Conservation (phyloP, 2,329 filamentous ascomycete genomes). For the Juglanconis juglandina region DNA sequence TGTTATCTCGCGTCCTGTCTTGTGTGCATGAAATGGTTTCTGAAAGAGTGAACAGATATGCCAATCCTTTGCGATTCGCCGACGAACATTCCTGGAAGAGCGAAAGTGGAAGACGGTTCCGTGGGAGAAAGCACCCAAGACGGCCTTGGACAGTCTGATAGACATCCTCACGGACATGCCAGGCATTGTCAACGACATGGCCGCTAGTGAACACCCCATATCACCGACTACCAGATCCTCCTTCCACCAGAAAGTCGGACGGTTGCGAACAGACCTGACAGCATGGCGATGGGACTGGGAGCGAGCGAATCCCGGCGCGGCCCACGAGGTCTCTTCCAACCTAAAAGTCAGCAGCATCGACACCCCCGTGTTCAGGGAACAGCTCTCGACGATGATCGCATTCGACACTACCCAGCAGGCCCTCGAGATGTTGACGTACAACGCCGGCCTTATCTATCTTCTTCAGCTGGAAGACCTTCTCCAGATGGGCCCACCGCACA, state of each 20-base stretch:
- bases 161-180: conserved; percentile 24
- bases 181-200: conserved; percentile 21
- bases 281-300: conserved; percentile 13
- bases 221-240: conserved; percentile 7
- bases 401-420: conserved; percentile 16
- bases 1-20: background rate
- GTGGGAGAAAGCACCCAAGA: conserved; percentile 22
- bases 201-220: conserved; percentile 13
- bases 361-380: conserved; percentile 13
- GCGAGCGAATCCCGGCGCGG: background rate
- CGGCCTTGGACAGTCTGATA: conserved; percentile 20
- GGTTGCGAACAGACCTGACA: background rate
- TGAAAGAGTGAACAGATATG: conserved; percentile 19
- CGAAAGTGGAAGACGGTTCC: conserved; percentile 23
- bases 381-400: conserved; percentile 12
- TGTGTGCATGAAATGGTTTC: background rate
- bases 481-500: conserved; percentile 9
- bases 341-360: conserved; percentile 9
- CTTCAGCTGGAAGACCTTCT: conserved; percentile 17
- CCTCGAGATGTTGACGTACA: conserved; percentile 19
- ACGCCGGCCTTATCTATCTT: conserved; percentile 17
- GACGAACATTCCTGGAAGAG: conserved; percentile 21
- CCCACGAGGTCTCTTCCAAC: conserved; percentile 11
- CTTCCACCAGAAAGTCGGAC: conserved; percentile 5
- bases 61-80: conserved; percentile 23